phyloP scores from a whole-genome alignment of 2,329 filamentous ascomycete species.

The Ophiocordyceps robertsii region DNA sequence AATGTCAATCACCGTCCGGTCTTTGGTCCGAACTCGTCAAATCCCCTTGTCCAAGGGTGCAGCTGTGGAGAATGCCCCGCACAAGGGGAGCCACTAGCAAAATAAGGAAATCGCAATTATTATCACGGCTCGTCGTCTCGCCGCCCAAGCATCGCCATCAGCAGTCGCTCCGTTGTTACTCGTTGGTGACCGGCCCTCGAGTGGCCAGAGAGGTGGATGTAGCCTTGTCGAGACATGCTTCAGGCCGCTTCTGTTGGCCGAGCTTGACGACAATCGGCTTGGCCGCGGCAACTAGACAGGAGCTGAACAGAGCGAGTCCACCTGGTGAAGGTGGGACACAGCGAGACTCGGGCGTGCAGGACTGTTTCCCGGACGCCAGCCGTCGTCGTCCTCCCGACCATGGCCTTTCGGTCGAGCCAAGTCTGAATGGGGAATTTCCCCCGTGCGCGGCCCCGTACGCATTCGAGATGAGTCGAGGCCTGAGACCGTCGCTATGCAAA shows the following conservation, averaged over 20 bases:
- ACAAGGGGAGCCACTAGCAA: not conserved
- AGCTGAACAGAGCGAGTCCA: no score
- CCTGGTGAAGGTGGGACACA: no score
- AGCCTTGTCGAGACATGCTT: not conserved
- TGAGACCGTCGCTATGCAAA: slow-evolving; percentile 23
- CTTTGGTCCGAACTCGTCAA: not conserved
- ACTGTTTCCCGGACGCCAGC: no score
- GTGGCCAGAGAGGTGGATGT: not conserved
- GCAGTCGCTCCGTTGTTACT: not conserved
- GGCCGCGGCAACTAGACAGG: no score
- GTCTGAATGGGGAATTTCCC: not conserved
- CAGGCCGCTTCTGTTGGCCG: no score
- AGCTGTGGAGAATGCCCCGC: not conserved
- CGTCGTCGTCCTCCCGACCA: no score
- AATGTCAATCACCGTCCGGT: not conserved
- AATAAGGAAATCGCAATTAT: not conserved
- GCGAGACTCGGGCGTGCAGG: no score
- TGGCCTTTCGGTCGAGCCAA: not conserved
- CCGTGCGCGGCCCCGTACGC: slow-evolving; percentile 2
- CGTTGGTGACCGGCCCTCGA: not conserved
- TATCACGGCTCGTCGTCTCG: not conserved
- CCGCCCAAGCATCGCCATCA: not conserved
- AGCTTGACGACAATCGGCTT: no score
- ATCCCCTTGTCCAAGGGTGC: slow-evolving; percentile 1
- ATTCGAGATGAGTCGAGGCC: slow-evolving; percentile 9